Evolutionary conservation across 2,329 filamentous ascomycete species (phyloP).

Genomic region (Keithomyces neogunnii): DNA sequence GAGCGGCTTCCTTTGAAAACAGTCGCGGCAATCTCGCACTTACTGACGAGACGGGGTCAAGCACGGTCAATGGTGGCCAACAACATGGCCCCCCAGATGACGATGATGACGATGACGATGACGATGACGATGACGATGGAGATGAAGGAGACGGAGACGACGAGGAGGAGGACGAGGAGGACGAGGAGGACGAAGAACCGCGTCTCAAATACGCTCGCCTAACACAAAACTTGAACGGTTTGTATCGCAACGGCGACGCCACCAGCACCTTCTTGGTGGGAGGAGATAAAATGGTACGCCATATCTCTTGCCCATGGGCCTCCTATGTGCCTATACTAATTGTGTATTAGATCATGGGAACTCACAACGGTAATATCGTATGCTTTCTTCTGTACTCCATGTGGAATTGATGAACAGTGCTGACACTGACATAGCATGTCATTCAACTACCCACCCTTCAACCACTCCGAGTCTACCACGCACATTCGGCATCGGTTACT

Average conservation of each 20-base stretch:
- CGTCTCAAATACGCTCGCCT: slow-evolving; percentile 86
- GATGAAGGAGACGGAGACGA: slow-evolving; percentile 42
- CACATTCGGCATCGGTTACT: slow-evolving; percentile 86
- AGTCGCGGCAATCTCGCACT: not conserved
- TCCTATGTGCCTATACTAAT: slow-evolving; percentile 7
- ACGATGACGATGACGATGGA: slow-evolving; percentile 33
- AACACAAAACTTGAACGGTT: slow-evolving; percentile 66
- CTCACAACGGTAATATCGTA: slow-evolving; percentile 94
- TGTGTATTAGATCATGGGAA: slow-evolving; percentile 68
- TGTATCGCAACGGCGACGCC: slow-evolving; percentile 92
- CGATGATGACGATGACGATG: slow-evolving; percentile 19
- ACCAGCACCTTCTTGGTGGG: slow-evolving; percentile 85
- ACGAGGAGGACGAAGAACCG: slow-evolving; percentile 89
- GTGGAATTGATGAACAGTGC: not conserved
- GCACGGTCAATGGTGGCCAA: not conserved
- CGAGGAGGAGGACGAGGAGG: slow-evolving; percentile 61
- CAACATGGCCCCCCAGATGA: not conserved
- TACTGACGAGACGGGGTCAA: not conserved
- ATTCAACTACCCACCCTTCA: slow-evolving; percentile 76
- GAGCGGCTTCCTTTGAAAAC: not conserved
- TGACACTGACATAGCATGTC: slow-evolving; percentile 55
- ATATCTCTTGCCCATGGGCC: slow-evolving; percentile 9
- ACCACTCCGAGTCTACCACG: slow-evolving; percentile 76
- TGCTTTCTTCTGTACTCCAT: slow-evolving; percentile 24
- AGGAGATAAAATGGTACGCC: slow-evolving; percentile 87